Conservation (phyloP, 345 rosid species). For the Bruguiera gymnorhiza region DNA sequence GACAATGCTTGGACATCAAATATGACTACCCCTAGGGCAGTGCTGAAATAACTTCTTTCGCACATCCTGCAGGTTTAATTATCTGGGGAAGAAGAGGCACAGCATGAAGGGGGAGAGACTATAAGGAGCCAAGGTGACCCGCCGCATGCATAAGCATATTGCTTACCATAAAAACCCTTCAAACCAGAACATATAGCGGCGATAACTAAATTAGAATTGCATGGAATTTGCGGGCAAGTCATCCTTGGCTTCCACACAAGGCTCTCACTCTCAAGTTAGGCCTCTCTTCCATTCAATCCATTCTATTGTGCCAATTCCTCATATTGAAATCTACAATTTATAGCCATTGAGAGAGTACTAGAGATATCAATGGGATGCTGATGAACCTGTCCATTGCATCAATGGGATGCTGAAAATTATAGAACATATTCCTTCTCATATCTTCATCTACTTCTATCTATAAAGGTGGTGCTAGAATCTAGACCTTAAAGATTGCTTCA, state of each 20-base stretch:
- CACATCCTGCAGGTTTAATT: too few species aligned
- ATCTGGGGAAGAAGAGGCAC: background rate
- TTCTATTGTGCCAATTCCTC: background rate
- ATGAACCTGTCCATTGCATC: background rate
- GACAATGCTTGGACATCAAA: too few species aligned
- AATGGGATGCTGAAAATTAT: too few species aligned
- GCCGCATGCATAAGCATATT: background rate
- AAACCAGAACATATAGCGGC: too few species aligned
- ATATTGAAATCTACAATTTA: background rate
- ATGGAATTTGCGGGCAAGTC: background rate
- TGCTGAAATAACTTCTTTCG: too few species aligned
- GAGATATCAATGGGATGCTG: background rate
- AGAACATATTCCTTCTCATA: too few species aligned
- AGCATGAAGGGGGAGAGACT: background rate
- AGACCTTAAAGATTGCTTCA: too few species aligned
- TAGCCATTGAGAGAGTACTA: background rate
- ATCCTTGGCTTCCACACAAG: slow-evolving; percentile 1
- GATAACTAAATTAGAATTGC: too few species aligned
- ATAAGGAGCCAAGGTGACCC: background rate
- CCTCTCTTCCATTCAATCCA: background rate
- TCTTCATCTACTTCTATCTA: too few species aligned
- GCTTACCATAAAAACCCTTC: too few species aligned
- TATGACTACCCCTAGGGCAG: too few species aligned
- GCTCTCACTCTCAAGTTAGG: background rate
- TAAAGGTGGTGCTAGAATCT: too few species aligned